Conservation (phyloP, 2,329 filamentous ascomycete genomes). For the Coniochaeta prunicola region DNA sequence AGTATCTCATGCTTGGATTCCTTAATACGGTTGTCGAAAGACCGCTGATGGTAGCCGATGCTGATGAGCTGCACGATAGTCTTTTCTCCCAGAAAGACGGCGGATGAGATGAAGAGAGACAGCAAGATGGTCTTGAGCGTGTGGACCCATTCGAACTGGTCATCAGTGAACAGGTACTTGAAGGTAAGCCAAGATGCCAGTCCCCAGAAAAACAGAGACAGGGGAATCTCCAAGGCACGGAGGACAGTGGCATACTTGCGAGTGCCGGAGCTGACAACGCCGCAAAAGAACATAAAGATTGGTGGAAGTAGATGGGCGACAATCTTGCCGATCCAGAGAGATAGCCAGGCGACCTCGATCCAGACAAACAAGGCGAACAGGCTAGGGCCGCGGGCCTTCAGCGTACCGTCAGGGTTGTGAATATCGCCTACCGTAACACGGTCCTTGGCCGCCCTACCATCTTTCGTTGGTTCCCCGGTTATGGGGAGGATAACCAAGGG, state of each 20-base stretch:
- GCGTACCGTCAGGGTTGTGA: constrained; percentile 9
- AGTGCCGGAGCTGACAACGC: constrained; percentile 62
- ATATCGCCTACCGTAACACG: constrained; percentile 27
- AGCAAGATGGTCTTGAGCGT: constrained; percentile 58
- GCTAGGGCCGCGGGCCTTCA: constrained; percentile 34
- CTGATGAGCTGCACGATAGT: constrained; percentile 75
- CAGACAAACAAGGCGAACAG: constrained; percentile 59
- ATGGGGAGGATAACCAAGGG: constrained; percentile 51
- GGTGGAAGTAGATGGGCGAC: constrained; percentile 52
- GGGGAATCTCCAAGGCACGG: constrained; percentile 54
- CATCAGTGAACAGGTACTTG: constrained; percentile 40
- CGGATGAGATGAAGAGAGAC: constrained; percentile 59
- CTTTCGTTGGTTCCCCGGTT: constrained; percentile 30
- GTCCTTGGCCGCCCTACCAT: constrained; percentile 12
- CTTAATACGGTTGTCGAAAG: constrained; percentile 76
- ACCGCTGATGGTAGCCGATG: constrained; percentile 78
- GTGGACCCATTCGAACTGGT: constrained; percentile 43
- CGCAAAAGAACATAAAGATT: constrained; percentile 61
- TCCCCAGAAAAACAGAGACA: constrained; percentile 64
- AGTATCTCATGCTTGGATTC: constrained; percentile 82
- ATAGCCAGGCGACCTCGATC: constrained; percentile 62
- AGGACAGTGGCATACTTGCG: constrained; percentile 64
- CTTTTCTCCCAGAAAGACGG: constrained; percentile 71
- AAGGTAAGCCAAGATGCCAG: constrained; percentile 57
- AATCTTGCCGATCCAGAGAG: constrained; percentile 61